Evolutionary conservation across 2,329 filamentous ascomycete genomes (phyloP).

Genomic region (Zymoseptoria passerinii): DNA sequence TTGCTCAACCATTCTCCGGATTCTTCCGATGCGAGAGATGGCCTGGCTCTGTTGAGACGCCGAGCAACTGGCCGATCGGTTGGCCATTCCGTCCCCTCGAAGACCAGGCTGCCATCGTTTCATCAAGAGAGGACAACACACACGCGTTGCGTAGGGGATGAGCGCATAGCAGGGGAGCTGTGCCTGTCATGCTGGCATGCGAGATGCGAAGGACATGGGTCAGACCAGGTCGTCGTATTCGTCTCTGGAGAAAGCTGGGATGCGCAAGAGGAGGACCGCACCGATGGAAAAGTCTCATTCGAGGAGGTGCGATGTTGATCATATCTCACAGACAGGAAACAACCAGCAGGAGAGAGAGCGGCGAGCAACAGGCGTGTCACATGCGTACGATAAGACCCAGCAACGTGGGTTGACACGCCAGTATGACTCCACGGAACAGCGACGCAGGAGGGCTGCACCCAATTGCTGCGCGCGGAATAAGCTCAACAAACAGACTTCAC

Average conservation of each 20-base stretch:
- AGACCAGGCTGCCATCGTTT: neutral
- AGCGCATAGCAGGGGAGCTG: neutral
- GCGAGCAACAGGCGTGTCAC: neutral
- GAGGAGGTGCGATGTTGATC: neutral
- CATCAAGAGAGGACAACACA: neutral
- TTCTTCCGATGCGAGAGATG: constrained; percentile 1
- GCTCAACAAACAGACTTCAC: constrained; percentile 2
- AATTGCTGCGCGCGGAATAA: constrained; percentile 10
- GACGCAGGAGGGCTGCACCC: constrained; percentile 3
- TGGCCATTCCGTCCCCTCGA: neutral
- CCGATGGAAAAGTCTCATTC: neutral
- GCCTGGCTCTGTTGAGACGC: neutral
- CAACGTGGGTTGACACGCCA: constrained; percentile 14
- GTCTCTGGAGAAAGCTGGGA: neutral
- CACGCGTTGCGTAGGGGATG: neutral
- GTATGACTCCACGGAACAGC: constrained; percentile 16
- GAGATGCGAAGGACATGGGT: neutral
- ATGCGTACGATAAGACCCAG: constrained; percentile 15
- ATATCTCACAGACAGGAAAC: neutral
- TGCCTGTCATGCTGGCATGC: neutral
- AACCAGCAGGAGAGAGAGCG: neutral
- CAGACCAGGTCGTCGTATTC: neutral
- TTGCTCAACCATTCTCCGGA: constrained; percentile 1
- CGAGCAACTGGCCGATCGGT: constrained; percentile 3
- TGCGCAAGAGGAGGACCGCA: neutral